These are phyloP conservation scores for Corylus heterophylla DNA, from an alignment of 306 rosid genomes.

Conservation along the genomic window DNA sequence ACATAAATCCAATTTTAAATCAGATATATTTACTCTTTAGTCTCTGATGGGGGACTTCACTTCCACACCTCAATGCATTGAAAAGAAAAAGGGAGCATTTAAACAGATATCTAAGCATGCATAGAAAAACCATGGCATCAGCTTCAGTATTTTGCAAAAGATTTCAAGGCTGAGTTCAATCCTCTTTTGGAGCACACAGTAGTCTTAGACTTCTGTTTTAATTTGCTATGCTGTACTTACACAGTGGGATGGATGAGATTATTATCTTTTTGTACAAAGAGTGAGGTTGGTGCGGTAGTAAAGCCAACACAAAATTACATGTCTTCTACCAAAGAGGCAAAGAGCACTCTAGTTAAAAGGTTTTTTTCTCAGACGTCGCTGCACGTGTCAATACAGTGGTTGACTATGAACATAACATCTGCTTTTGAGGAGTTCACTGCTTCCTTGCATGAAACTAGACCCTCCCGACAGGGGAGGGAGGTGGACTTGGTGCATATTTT, in stretches of 20 bases:
- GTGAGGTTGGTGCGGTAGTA: constrained; percentile 27
- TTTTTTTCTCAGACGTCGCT: neutral
- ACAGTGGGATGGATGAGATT: neutral
- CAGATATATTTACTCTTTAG: neutral
- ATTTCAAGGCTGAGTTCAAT: constrained; percentile 2
- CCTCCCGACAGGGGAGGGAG: constrained; percentile 84
- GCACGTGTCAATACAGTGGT: constrained; percentile 6
- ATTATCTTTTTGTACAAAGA: constrained; percentile 36
- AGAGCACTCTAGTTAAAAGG: constrained; percentile 8
- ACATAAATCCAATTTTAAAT: neutral
- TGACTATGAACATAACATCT: constrained; percentile 6
- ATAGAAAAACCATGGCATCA: neutral
- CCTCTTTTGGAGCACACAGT: neutral
- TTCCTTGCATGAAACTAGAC: constrained; percentile 46
- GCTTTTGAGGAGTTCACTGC: constrained; percentile 11
- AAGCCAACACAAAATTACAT: constrained; percentile 35
- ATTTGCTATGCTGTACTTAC: neutral
- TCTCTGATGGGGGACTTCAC: no score
- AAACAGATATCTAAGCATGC: neutral
- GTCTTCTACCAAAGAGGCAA: constrained; percentile 11
- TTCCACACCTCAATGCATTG: neutral
- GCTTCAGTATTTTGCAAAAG: neutral
- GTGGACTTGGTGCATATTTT: constrained; percentile 73
- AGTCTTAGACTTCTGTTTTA: neutral
- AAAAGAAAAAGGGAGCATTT: neutral